A percentile compares a stretch with the other conserved stretches of the same genome.
Conservation (phyloP, 2,329 filamentous ascomycete species). For the Fusarium redolens region DNA sequence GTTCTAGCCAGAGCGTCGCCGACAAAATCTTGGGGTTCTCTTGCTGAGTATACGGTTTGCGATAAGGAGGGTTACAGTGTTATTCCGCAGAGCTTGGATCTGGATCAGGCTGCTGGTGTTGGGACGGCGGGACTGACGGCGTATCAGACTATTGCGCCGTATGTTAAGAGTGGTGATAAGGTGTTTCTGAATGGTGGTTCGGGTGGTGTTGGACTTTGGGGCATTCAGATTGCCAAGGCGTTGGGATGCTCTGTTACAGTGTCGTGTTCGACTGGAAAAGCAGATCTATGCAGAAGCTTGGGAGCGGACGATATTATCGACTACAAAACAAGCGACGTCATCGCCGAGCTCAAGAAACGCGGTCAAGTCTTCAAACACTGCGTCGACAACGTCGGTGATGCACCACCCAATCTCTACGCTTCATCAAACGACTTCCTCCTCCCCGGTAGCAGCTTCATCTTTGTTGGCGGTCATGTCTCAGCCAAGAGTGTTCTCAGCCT, state of each 20-base stretch:
- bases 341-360: constrained; percentile 57
- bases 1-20: constrained; percentile 56
- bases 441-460: constrained; percentile 60
- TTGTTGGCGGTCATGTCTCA: constrained; percentile 58
- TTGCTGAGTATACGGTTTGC: constrained; percentile 57
- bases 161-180: constrained; percentile 63
- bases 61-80: constrained; percentile 49
- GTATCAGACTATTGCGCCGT: constrained; percentile 60
- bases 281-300: constrained; percentile 65
- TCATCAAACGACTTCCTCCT: constrained; percentile 62
- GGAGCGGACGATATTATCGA: constrained; percentile 75
- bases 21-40: constrained; percentile 51
- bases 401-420: constrained; percentile 64
- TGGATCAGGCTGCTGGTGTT: constrained; percentile 56
- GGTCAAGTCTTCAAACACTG: constrained; percentile 62
- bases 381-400: constrained; percentile 69
- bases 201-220: constrained; percentile 71
- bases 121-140: constrained; percentile 61
- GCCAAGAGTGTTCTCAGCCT: constrained; percentile 41
- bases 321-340: constrained; percentile 64
- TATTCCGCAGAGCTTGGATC: constrained; percentile 54
- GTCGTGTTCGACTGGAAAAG: constrained; percentile 70
- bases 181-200: constrained; percentile 75
- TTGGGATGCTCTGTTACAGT: constrained; percentile 70
- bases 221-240: constrained; percentile 73